These are phyloP conservation scores for Naganishia cerealis DNA, from an alignment of 1,284 basidiomycete species.

Conservation along the genomic window DNA sequence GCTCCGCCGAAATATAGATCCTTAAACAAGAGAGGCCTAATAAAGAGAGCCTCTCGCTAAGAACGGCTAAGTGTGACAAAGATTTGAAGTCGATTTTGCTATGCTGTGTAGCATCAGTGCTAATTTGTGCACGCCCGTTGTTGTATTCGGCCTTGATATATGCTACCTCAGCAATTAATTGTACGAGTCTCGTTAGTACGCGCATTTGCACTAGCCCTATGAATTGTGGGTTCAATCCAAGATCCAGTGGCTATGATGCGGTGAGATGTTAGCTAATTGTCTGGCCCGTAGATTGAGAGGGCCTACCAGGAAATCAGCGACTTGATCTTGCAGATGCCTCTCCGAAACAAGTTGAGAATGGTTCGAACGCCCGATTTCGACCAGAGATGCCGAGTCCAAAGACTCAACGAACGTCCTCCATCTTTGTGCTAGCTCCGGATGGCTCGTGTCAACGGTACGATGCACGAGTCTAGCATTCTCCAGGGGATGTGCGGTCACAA, in stretches of 20 bases:
- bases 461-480: neutral
- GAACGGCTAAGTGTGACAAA: conserved; percentile 1
- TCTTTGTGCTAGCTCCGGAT: neutral
- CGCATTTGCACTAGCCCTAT: neutral
- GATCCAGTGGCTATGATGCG: conserved; percentile 15
- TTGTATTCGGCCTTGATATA: neutral
- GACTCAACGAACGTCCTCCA: neutral
- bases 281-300: neutral
- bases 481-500: conserved; percentile 7
- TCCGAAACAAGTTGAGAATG: neutral
- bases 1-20: neutral
- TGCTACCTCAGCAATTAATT: conserved; percentile 7
- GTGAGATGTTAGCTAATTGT: neutral
- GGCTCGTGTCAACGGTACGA: neutral
- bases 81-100: conserved; percentile 21
- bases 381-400: conserved; percentile 3
- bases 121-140: neutral
- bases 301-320: conserved; percentile 7
- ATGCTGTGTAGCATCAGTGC: neutral
- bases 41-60: neutral
- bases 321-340: neutral
- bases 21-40: conserved; percentile 7
- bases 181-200: conserved; percentile 8
- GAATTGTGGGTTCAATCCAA: conserved; percentile 21
- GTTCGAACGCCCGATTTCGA: neutral